Evolutionary conservation across 148 eudicot genomes (phyloP).

Genomic region (Amaranthus cruentus): DNA sequence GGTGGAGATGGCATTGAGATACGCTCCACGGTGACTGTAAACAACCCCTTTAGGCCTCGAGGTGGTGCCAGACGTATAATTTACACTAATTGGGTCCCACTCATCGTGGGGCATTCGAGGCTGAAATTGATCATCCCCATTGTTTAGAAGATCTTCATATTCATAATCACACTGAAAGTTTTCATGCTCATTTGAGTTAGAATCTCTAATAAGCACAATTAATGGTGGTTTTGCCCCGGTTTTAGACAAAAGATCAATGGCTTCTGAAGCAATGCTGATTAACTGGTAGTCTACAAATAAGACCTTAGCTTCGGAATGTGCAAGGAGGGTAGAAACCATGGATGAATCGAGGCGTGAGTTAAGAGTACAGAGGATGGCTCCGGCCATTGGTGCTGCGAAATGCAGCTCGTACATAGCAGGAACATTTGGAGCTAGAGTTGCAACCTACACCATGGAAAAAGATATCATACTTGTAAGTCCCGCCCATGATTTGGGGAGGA

Average conservation of each 20-base stretch:
- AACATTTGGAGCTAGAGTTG: not conserved
- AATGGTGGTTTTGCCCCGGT: too few relatives aligned
- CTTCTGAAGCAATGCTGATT: not conserved
- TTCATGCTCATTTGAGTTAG: too few relatives aligned
- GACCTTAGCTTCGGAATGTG: constrained; percentile 10
- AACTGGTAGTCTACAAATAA: constrained; percentile 1
- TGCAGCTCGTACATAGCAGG: constrained; percentile 4
- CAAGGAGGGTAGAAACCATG: not conserved
- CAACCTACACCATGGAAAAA: too few relatives aligned
- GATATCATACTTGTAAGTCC: too few relatives aligned
- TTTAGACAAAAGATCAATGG: too few relatives aligned
- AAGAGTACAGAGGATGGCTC: not conserved
- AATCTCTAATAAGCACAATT: too few relatives aligned
- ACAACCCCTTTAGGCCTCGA: constrained; percentile 68
- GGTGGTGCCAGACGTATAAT: constrained; percentile 72
- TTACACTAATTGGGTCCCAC: constrained; percentile 54
- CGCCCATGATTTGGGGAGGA: too few relatives aligned
- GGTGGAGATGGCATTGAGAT: constrained; percentile 50
- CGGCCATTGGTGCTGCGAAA: constrained; percentile 8
- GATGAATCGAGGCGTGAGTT: constrained; percentile 3
- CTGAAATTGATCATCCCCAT: constrained; percentile 36
- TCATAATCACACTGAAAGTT: constrained; percentile 5
- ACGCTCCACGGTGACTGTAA: constrained; percentile 66
- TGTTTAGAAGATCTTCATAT: constrained; percentile 39
- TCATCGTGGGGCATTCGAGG: constrained; percentile 47